These are phyloP conservation scores for Vitis rotundifolia DNA, from an alignment of 164 flowering plant species.

Conservation along the genomic window DNA sequence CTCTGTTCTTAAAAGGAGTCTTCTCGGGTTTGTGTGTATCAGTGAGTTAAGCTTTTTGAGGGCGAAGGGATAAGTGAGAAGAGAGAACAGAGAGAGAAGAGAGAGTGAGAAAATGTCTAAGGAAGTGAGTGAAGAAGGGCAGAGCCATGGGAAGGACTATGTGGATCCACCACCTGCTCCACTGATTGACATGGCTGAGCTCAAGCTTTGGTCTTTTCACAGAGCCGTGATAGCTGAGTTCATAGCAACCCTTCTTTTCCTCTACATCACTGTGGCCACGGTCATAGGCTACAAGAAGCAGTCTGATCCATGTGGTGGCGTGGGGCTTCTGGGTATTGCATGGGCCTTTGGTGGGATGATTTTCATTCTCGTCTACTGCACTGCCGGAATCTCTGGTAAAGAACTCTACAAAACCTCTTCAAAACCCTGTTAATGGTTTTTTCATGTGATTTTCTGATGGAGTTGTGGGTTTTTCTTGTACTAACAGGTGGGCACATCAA, in stretches of 20 bases:
- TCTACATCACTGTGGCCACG: conserved; percentile 69
- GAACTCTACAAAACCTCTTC: background rate
- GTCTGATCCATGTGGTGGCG: conserved; percentile 51
- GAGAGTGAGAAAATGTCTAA: conserved; percentile 42
- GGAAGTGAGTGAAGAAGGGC: conserved; percentile 52
- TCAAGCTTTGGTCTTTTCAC: conserved; percentile 75
- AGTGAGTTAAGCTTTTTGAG: too few relatives aligned
- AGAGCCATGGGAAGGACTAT: conserved; percentile 53
- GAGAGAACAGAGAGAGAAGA: background rate
- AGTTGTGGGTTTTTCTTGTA: background rate
- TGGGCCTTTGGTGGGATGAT: conserved; percentile 88
- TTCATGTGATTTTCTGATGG: background rate
- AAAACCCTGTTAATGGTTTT: background rate
- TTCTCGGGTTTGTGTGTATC: too few relatives aligned
- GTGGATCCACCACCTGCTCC: conserved; percentile 82
- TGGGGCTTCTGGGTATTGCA: conserved; percentile 73
- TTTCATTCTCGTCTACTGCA: conserved; percentile 74
- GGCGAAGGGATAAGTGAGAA: too few relatives aligned
- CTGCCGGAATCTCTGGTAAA: conserved; percentile 76
- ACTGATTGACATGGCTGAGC: conserved; percentile 52
- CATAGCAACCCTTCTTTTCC: conserved; percentile 73
- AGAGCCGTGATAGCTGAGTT: conserved; percentile 79
- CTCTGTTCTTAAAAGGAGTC: background rate
- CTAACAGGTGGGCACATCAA: conserved; percentile 58
- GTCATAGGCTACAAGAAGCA: conserved; percentile 66